phyloP scores from a whole-genome alignment of 2,329 filamentous ascomycete genomes.

The Aspergillus sp. region DNA sequence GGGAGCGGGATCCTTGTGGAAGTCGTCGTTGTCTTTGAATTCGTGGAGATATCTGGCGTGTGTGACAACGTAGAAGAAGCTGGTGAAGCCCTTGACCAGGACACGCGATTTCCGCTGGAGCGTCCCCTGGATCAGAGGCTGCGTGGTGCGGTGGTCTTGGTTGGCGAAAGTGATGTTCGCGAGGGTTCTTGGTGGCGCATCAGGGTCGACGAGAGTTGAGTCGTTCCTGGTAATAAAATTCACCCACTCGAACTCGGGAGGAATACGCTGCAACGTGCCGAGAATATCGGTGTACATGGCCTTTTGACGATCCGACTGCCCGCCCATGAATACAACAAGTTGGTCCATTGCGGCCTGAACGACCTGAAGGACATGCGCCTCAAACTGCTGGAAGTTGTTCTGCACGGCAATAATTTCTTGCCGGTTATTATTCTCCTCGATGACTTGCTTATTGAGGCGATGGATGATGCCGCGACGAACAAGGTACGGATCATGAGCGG shows the following conservation, averaged over 20 bases:
- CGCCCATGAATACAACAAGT: slow-evolving; percentile 79
- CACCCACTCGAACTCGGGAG: slow-evolving; percentile 88
- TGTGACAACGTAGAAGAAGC: slow-evolving; percentile 88
- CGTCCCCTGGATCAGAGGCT: slow-evolving; percentile 82
- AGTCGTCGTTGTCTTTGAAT: slow-evolving; percentile 88
- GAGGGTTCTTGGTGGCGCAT: slow-evolving; percentile 72
- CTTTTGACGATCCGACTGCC: slow-evolving; percentile 80
- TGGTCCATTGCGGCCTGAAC: slow-evolving; percentile 81
- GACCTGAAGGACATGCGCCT: slow-evolving; percentile 80
- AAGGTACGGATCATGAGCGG: slow-evolving; percentile 84
- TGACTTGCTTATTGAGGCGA: slow-evolving; percentile 85
- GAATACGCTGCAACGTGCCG: slow-evolving; percentile 73
- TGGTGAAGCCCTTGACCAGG: slow-evolving; percentile 76
- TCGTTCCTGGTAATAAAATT: slow-evolving; percentile 76
- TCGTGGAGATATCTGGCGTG: slow-evolving; percentile 89
- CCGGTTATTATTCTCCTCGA: slow-evolving; percentile 94
- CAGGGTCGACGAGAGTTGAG: slow-evolving; percentile 76
- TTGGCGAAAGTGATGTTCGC: slow-evolving; percentile 83
- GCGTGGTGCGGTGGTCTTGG: slow-evolving; percentile 78
- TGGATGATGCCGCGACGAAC: slow-evolving; percentile 79
- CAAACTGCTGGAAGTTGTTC: slow-evolving; percentile 84
- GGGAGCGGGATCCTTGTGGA: slow-evolving; percentile 63
- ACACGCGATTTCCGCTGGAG: slow-evolving; percentile 91
- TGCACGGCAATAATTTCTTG: slow-evolving; percentile 93
- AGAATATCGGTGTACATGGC: slow-evolving; percentile 85